phyloP scores from a whole-genome alignment of 83 land plant genomes.

The Diphasiastrum complanatum region DNA sequence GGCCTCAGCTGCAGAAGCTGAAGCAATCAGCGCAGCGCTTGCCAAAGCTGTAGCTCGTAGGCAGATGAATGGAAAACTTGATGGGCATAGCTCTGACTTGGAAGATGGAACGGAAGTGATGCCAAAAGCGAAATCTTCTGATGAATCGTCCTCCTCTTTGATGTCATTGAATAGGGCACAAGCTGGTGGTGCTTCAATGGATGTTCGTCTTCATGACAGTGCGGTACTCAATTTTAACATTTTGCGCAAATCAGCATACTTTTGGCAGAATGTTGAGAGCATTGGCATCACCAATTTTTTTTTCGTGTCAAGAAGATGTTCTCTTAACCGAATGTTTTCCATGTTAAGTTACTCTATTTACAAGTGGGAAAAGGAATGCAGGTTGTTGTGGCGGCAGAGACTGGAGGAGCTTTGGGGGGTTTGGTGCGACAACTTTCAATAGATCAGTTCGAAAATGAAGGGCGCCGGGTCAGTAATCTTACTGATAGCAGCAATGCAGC shows the following conservation, averaged over 20 bases:
- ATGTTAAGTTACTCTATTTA: too few relatives aligned
- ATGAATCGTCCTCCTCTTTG: conserved; percentile 30
- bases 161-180: conserved; percentile 26
- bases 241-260: background rate
- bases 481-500: conserved; percentile 12
- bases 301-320: too few relatives aligned
- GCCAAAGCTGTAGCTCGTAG: conserved; percentile 61
- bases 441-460: conserved; percentile 19
- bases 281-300: background rate
- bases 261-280: background rate
- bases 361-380: too few relatives aligned
- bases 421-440: conserved; percentile 14
- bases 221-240: conserved; percentile 45
- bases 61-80: conserved; percentile 27
- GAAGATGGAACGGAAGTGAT: conserved; percentile 78
- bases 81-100: conserved; percentile 27
- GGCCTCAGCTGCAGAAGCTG: conserved; percentile 87
- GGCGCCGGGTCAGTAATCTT: conserved; percentile 8
- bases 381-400: conserved; percentile 14
- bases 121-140: conserved; percentile 55
- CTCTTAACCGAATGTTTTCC: too few relatives aligned
- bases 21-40: conserved; percentile 76
- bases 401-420: conserved; percentile 9
- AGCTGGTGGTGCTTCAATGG: conserved; percentile 43
- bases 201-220: conserved; percentile 75